Evolutionary conservation across 352 stramenopile species (phyloP).

Genomic region (Globisporangium abappressorium): DNA sequence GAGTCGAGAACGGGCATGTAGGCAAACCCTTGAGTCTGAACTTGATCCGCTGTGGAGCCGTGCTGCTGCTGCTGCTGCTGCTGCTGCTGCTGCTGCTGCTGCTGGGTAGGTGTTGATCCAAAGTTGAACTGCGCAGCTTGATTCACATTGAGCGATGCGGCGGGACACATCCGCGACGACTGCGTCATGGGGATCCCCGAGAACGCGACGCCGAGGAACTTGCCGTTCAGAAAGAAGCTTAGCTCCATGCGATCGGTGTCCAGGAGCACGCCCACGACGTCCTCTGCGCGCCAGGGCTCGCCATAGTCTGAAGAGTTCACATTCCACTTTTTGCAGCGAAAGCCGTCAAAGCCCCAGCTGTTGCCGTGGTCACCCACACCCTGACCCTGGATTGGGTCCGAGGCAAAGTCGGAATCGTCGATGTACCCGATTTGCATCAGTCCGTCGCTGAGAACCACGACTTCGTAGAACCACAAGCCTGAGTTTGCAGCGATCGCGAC

Average conservation of each 20-base stretch:
- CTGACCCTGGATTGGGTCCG: conserved; percentile 83
- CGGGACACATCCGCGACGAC: conserved; percentile 65
- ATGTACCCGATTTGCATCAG: conserved; percentile 95
- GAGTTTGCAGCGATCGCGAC: conserved; percentile 47
- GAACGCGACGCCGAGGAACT: conserved; percentile 86
- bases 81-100: too few species aligned
- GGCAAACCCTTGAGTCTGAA: conserved; percentile 24
- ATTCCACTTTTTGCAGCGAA: conserved; percentile 89
- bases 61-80: conserved; percentile 2
- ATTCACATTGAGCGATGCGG: conserved; percentile 82
- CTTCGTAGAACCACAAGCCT: conserved; percentile 91
- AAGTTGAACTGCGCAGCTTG: conserved; percentile 85
- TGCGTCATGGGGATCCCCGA: conserved; percentile 36
- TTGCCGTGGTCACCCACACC: conserved; percentile 89
- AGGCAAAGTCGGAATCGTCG: conserved; percentile 78
- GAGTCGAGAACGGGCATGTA: conserved; percentile 35
- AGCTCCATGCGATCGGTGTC: conserved; percentile 85
- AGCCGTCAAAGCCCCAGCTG: conserved; percentile 92
- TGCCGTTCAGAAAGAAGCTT: conserved; percentile 91
- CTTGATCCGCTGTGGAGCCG: background rate
- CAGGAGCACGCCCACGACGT: conserved; percentile 86
- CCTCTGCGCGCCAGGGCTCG: conserved; percentile 66
- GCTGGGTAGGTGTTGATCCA: conserved; percentile 18
- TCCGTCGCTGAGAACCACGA: conserved; percentile 83
- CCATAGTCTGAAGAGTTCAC: conserved; percentile 82